A percentile compares a stretch with the other conserved stretches of the same genome.
phyloP scores from a whole-genome alignment of 768 basidiomycete species.

The Kondoa malvinella region DNA sequence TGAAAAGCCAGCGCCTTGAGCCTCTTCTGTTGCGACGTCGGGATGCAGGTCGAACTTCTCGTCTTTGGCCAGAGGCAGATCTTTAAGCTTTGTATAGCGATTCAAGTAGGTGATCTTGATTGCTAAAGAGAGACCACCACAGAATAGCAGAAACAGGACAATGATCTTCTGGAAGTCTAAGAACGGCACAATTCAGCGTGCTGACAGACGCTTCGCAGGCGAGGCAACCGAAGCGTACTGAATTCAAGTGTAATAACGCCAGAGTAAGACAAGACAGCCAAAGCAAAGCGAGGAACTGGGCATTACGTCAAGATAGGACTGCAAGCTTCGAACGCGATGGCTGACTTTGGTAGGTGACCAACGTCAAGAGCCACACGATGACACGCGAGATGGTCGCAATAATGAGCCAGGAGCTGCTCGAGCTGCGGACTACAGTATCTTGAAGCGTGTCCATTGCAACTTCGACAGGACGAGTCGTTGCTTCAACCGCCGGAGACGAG shows the following conservation, averaged over 20 bases:
- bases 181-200: not conserved
- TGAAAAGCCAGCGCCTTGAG: conserved; percentile 58
- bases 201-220: not conserved
- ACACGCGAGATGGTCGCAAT: not conserved
- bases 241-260: conserved; percentile 8
- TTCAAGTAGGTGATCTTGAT: conserved; percentile 18
- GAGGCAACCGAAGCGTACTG: not conserved
- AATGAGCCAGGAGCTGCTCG: not conserved
- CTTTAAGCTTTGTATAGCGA: conserved; percentile 33
- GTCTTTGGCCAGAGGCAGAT: conserved; percentile 27
- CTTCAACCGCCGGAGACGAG: too few relatives aligned
- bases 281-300: conserved; percentile 4
- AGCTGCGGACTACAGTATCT: not conserved
- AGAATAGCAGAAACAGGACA: conserved; percentile 2
- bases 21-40: conserved; percentile 57
- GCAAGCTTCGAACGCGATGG: not conserved
- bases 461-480: too few relatives aligned
- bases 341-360: conserved; percentile 14
- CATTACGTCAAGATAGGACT: not conserved
- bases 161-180: conserved; percentile 14
- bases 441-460: not conserved
- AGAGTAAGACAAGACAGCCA: conserved; percentile 8
- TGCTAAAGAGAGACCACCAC: conserved; percentile 11
- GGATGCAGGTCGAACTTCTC: conserved; percentile 45
- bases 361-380: not conserved